These are phyloP conservation scores for Penicillium capsulatum DNA, from an alignment of 2,329 filamentous ascomycete species.

Conservation along the genomic window DNA sequence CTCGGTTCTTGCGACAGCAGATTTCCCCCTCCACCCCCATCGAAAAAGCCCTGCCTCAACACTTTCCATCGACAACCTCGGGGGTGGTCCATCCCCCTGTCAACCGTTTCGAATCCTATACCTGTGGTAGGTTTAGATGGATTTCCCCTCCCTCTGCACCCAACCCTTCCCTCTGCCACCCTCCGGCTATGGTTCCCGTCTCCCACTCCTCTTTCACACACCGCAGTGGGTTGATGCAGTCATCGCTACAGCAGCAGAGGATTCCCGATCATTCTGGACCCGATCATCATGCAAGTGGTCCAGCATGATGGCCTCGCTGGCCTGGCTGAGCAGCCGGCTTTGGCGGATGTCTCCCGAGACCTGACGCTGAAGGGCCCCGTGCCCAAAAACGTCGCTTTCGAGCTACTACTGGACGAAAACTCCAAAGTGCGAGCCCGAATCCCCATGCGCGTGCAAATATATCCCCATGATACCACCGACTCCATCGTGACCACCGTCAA, in stretches of 20 bases:
- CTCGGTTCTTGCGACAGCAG: conserved; percentile 36
- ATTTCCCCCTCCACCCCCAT: conserved; percentile 31
- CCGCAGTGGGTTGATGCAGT: conserved; percentile 34
- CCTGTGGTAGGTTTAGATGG: conserved; percentile 39
- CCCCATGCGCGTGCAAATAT: conserved; percentile 74
- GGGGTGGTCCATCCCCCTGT: conserved; percentile 31
- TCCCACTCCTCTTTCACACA: conserved; percentile 21
- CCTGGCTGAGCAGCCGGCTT: conserved; percentile 31
- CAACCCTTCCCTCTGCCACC: conserved; percentile 20
- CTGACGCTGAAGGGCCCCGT: conserved; percentile 37
- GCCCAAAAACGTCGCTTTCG: conserved; percentile 61
- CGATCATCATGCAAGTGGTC: conserved; percentile 33
- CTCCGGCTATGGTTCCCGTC: conserved; percentile 25
- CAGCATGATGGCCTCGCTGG: conserved; percentile 34
- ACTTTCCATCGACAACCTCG: conserved; percentile 28
- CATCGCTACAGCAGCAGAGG: conserved; percentile 31
- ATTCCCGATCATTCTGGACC: conserved; percentile 25
- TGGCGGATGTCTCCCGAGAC: conserved; percentile 30
- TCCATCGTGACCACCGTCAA: conserved; percentile 98
- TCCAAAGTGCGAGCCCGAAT: conserved; percentile 58
- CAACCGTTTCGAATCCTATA: conserved; percentile 24
- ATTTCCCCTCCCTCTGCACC: conserved; percentile 27
- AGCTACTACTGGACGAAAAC: conserved; percentile 56
- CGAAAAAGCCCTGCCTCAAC: conserved; percentile 24
- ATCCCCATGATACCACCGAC: conserved; percentile 91